Evolutionary conservation across 768 basidiomycete species (phyloP), one percentile per base, ranked within the genome.

Genomic region (Russula dissimulans): DNA sequence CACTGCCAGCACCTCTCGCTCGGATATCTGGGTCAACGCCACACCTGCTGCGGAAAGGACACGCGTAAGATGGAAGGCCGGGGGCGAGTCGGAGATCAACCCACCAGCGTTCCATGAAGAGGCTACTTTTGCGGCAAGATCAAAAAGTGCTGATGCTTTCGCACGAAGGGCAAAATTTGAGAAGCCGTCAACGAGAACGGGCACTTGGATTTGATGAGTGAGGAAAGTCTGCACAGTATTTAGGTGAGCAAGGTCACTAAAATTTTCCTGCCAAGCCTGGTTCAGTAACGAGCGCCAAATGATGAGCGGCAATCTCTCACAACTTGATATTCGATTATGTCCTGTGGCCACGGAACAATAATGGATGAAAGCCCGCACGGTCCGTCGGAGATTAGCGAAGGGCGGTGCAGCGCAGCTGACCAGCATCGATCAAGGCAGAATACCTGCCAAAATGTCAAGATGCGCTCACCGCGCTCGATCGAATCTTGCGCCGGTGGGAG

Each of bases 391-490:
- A 91, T 81, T 44, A 83, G 75, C 10, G 77, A 74, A 5, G 87
- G 86, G 62, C 85, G 84, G 34, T 82, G 84, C 6, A 90, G 77
- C 10, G 83, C 80, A 5, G 85, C 83, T 22, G 88, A 88, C 87
- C 88, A 90, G 68, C 87, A 89, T 34, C 85, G 81, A 71, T 92
- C 89, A 64, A 91, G 75, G 66, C 82, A 81, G 71, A 84, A 92
- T 11, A 88, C 86, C 68, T 90, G 87, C 89, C 89, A 92, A 66
- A 92, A 92, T 0, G 88, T 79, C 42, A 84, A 71, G 57, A 89
- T 83, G 44, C 86, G 77, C 68, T 90, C 87, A 49, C 84, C 86
- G 47, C 85, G 83, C 64, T 83, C 81, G 50, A 84, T 70, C 43
- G 78, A 73, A 64, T 80, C 79, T 68, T 81, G 81, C 2, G 81